A percentile compares a stretch with the other conserved stretches of the same genome.
Conservation (phyloP, 257 asterid species). For the Anisodus tanguticus region DNA sequence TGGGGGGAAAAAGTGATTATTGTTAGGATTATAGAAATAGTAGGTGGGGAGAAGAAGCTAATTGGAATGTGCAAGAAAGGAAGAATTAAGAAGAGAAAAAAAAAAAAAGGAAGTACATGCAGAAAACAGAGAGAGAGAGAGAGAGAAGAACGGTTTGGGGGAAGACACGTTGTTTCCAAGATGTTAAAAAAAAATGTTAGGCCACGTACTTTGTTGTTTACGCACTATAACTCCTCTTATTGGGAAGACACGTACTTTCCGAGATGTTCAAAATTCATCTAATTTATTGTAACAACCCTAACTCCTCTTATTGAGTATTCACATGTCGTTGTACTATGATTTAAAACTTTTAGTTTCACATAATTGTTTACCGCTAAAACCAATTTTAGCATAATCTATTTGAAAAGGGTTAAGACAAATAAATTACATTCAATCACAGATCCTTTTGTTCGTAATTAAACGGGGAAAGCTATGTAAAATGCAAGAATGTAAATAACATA, state of each 20-base stretch:
- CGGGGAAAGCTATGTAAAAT: too few species aligned
- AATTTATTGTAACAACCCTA: too few species aligned
- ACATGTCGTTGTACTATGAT: too few species aligned
- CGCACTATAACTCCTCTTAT: neutral
- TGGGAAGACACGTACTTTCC: too few species aligned
- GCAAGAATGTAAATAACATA: too few species aligned
- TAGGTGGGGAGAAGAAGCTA: neutral
- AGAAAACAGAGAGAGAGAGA: neutral
- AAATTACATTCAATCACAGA: too few species aligned
- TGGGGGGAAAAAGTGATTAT: neutral
- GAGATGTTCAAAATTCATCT: neutral
- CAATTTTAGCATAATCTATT: too few species aligned
- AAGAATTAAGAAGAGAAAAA: neutral
- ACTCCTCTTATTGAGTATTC: too few species aligned
- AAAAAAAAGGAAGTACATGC: neutral
- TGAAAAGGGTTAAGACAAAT: too few species aligned
- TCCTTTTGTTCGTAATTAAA: too few species aligned
- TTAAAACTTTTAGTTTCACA: too few species aligned
- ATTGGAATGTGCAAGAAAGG: neutral
- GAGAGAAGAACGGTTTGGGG: neutral
- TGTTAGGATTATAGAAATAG: neutral
- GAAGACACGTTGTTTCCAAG: slow-evolving; percentile 30
- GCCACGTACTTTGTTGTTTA: slow-evolving; percentile 24
- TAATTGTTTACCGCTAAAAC: too few species aligned
- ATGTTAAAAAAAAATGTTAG: slow-evolving; percentile 24